Evolutionary conservation across 306 rosid species (phyloP), one percentile per base, ranked within the genome.

Genomic region (Lagenaria siceraria): DNA sequence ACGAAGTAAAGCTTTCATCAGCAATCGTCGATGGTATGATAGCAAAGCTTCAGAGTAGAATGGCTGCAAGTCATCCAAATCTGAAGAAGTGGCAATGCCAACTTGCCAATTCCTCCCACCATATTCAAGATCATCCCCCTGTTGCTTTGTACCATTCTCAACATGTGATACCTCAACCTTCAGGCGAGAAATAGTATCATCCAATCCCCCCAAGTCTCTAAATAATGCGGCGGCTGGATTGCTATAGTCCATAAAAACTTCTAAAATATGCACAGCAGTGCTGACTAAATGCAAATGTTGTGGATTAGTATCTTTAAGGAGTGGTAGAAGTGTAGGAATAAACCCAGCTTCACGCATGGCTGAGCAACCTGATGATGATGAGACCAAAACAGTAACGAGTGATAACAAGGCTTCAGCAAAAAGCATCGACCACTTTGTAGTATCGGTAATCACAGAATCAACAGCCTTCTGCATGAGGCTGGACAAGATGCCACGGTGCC

Each of bases 161-260:
- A 95, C 90, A 76, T 82, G 81, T 15, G 96, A 87, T 24, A 92
- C 97, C 86, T 96, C 99, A 85, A 89, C 78, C 87, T 90, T 89
- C 79, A 96, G 77, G 58, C 99, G 97, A 84, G 90, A 86, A 77
- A 92, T 90, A 69, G 97, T 87, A 82, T 90, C 98, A 76, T 96
- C 99, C 83, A 96, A 89, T 75, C 99, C 99, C 54, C 99, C 99
- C 91, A 96, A 90, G 78, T 96, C 99, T 81, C 98, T 91, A 82
- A 96, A 96, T 82, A 96, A 81, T 6, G 96, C 94, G 48, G 93
- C 97, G 58, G 99, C 99, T 15, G 97, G 96, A 87, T 92, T 96
- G 78, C 99, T 96, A 81, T 89, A 96, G 80, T 96, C 99, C 98
- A 96, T 92, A 84, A 92, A 92, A 75, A 95, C 97, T 83, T 96